Evolutionary conservation across 1,284 basidiomycete genomes (phyloP), one percentile per base, ranked within the genome.

Genomic region (Sporisorium reilianum): DNA sequence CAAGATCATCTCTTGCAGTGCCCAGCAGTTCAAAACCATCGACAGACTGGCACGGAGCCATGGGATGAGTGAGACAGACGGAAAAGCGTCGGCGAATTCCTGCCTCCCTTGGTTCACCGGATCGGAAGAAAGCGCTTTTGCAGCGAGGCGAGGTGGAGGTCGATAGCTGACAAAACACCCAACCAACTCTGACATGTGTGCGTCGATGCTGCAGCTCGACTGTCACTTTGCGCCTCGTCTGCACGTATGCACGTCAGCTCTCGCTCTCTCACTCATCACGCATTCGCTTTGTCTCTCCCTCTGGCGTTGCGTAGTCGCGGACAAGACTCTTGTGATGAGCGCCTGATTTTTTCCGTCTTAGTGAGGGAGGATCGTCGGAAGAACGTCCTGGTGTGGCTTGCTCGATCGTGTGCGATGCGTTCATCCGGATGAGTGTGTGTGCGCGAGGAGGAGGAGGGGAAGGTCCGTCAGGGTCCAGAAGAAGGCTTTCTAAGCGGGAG

Each of bases 121-220:
- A 41, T 26, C 36, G 36, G 50, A 40, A 52, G 23, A 52, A 38
- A n/a, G 9, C 5, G 12, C 9, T 38, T 22, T 38, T 16, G 30
- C 50, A 12, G 20, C 16, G 26, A 25, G 8, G 30, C 20, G 10
- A 64, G 42, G 63, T 59, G 63, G 63, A 64, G 63, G 63, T 38
- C 40, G 42, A 32, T 49, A 49, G 63, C 63, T 64, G 63, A 64
- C 63, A 64, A 55, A 64, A 55, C 55, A 32, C 28, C 44, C 12
- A 22, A 46, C 23, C n/a, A n/a, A 10, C 7, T 14, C 22, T 10
- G 26, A 40, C 50, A 44, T 22, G 23, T 44, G 3, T 22, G 41
- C 23, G 28, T 45, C n/a, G 20, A 14, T 42, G 32, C 28, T 22
- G 48, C 16, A n/a, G 25, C 10, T 30, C 20, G 26, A 44, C 51